phyloP scores from a whole-genome alignment of 805 yeast species.

The Yarrowia sp. region DNA sequence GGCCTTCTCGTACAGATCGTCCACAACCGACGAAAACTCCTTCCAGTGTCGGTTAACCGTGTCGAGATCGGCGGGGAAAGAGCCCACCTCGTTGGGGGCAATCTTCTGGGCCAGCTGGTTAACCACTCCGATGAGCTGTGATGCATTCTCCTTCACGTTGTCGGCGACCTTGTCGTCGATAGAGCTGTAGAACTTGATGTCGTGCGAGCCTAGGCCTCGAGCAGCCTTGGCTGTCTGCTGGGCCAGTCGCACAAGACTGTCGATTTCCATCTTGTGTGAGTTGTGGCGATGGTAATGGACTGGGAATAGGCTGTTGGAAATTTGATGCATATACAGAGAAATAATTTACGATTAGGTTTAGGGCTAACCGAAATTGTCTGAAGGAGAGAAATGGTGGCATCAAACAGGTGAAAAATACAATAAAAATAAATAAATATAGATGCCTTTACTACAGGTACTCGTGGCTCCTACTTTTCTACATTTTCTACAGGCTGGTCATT shows the following conservation, averaged over 20 bases:
- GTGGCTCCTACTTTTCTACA: too few species aligned
- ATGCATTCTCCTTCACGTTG: conserved; percentile 42
- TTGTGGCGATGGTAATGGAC: not conserved
- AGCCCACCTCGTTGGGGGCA: conserved; percentile 35
- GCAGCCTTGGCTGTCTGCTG: conserved; percentile 56
- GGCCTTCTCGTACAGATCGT: conserved; percentile 68
- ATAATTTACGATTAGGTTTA: conserved; percentile 27
- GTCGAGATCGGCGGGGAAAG: conserved; percentile 45
- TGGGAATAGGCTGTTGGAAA: not conserved
- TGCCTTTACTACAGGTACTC: not conserved
- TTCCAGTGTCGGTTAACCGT: conserved; percentile 52
- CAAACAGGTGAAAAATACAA: not conserved
- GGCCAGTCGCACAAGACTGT: conserved; percentile 22
- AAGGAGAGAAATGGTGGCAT: too few species aligned
- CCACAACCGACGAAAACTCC: conserved; percentile 59
- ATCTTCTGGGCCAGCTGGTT: conserved; percentile 34
- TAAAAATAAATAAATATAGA: too few species aligned
- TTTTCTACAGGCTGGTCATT: too few species aligned
- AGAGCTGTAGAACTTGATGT: conserved; percentile 70
- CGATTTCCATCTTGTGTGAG: conserved; percentile 19
- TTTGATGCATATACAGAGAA: conserved; percentile 13
- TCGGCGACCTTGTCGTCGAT: conserved; percentile 51
- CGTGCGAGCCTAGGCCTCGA: conserved; percentile 70
- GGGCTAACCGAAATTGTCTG: too few species aligned
- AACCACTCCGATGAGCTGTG: conserved; percentile 35